Evolutionary conservation across 495 filamentous ascomycete species (phyloP).

Genomic region (Platismatia glauca): DNA sequence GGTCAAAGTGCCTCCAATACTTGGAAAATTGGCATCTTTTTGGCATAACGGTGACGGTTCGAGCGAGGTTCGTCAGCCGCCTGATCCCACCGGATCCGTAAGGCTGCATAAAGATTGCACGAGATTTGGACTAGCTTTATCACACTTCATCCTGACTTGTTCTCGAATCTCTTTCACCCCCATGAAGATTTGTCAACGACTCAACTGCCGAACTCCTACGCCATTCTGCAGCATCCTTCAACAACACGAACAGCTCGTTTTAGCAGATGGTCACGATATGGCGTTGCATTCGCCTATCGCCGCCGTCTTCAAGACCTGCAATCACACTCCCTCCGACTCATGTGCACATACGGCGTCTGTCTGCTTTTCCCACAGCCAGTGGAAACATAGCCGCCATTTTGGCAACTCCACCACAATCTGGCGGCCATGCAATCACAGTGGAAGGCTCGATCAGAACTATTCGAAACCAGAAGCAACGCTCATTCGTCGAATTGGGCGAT

Average conservation of each 20-base stretch:
- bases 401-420: conserved; percentile 12
- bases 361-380: conserved; percentile 6
- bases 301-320: background rate
- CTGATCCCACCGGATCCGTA: background rate
- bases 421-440: conserved; percentile 41
- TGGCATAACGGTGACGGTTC: background rate
- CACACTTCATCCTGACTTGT: background rate
- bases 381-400: conserved; percentile 21
- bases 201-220: background rate
- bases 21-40: background rate
- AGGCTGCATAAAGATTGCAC: background rate
- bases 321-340: background rate
- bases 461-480: conserved; percentile 71
- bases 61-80: background rate
- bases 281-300: conserved; percentile 8
- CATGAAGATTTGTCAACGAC: background rate
- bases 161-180: background rate
- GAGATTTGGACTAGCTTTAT: background rate
- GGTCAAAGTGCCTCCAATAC: no score
- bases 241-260: background rate
- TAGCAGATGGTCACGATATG: conserved; percentile 15
- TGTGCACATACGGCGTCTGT: background rate
- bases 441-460: conserved; percentile 78
- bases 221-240: background rate
- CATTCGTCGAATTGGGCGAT: conserved; percentile 81